A percentile compares a stretch with the other conserved stretches of the same genome.
phyloP scores from a whole-genome alignment of 257 asterid species.

The Solanum sejunctum region DNA sequence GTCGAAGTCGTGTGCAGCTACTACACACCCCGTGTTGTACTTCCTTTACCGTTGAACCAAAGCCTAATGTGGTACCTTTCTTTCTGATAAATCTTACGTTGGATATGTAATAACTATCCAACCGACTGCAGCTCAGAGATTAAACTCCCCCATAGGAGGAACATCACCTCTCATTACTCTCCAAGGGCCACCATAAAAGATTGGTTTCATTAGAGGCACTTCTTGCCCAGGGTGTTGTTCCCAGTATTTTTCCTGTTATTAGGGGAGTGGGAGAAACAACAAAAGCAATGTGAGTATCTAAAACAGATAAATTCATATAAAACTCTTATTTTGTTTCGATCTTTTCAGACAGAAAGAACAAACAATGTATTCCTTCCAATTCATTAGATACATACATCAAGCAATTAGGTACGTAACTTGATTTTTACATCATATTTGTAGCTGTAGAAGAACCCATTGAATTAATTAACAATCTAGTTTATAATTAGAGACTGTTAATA shows the following conservation, averaged over 20 bases:
- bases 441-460: background rate
- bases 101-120: background rate
- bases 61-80: background rate
- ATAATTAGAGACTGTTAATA: background rate
- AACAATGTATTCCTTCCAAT: background rate
- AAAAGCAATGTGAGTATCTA: background rate
- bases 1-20: background rate
- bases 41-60: background rate
- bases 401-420: background rate
- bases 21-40: background rate
- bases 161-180: slow-evolving; percentile 76
- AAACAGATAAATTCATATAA: background rate
- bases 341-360: background rate
- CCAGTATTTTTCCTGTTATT: slow-evolving; percentile 79
- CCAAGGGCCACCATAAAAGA: slow-evolving; percentile 89
- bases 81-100: background rate
- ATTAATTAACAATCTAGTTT: background rate
- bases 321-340: background rate
- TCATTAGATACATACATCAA: background rate
- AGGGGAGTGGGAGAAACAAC: background rate
- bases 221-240: slow-evolving; percentile 82
- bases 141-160: slow-evolving; percentile 21
- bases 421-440: background rate
- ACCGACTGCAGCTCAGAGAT: background rate
- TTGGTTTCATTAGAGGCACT: slow-evolving; percentile 85